Conservation (phyloP, 2,329 filamentous ascomycete genomes). For the Colletotrichum paranaense region DNA sequence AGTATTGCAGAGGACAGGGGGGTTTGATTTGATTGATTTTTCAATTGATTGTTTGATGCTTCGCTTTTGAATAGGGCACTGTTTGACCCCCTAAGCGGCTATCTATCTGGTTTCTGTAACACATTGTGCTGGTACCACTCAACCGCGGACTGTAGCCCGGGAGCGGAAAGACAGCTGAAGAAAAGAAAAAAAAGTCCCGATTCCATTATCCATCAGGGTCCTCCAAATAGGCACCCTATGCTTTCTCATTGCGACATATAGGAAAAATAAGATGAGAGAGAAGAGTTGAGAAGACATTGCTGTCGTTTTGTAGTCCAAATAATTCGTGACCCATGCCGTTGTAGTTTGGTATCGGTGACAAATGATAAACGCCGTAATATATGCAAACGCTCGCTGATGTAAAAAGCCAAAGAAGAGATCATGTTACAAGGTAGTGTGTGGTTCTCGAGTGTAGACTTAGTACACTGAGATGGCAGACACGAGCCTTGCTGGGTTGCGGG, state of each 20-base stretch:
- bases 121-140: slow-evolving; percentile 32
- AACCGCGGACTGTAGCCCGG: slow-evolving; percentile 20
- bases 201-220: slow-evolving; percentile 33
- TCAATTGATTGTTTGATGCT: slow-evolving; percentile 27
- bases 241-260: slow-evolving; percentile 24
- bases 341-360: slow-evolving; percentile 39
- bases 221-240: slow-evolving; percentile 3
- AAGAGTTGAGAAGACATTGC: slow-evolving; percentile 32
- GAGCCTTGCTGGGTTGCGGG: slow-evolving; percentile 61
- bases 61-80: slow-evolving; percentile 13
- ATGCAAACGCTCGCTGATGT: slow-evolving; percentile 39
- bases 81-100: slow-evolving; percentile 16
- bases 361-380: slow-evolving; percentile 42
- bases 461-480: slow-evolving; percentile 69
- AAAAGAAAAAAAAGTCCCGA: slow-evolving; percentile 12
- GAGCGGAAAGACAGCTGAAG: slow-evolving; percentile 32
- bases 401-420: slow-evolving; percentile 29
- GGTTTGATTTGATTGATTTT: slow-evolving; percentile 19
- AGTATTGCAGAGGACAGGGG: slow-evolving; percentile 11
- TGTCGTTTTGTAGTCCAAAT: slow-evolving; percentile 29
- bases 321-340: slow-evolving; percentile 33
- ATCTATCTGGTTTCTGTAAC: slow-evolving; percentile 32
- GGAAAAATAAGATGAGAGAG: slow-evolving; percentile 9
- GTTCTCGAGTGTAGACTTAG: slow-evolving; percentile 45
- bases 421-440: slow-evolving; percentile 17